A percentile compares a stretch with the other conserved stretches of the same genome.
These are phyloP conservation scores for Trapa incisa DNA, from an alignment of 345 rosid genomes.

Conservation along the genomic window DNA sequence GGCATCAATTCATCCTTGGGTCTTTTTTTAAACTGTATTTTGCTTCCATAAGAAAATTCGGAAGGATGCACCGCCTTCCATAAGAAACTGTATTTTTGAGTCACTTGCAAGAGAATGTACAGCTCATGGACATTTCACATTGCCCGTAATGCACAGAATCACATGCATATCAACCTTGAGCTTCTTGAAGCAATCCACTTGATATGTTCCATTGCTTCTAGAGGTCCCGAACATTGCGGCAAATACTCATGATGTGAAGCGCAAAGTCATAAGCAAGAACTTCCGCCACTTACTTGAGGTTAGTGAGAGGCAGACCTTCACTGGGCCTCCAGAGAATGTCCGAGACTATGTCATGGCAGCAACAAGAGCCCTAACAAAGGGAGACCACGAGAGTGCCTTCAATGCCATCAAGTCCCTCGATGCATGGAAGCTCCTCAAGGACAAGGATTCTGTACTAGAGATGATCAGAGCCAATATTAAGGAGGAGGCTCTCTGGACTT, in stretches of 20 bases:
- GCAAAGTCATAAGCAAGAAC: conserved; percentile 67
- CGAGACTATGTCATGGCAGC: conserved; percentile 89
- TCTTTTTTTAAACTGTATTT: not conserved
- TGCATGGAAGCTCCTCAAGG: conserved; percentile 64
- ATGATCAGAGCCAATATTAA: conserved; percentile 71
- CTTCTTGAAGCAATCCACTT: conserved; percentile 85
- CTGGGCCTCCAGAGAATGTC: conserved; percentile 76
- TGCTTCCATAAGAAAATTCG: not conserved
- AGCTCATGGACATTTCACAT: conserved; percentile 85
- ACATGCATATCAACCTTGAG: conserved; percentile 97
- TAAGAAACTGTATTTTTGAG: conserved; percentile 28
- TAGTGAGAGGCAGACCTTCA: conserved; percentile 76
- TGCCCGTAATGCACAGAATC: too few species aligned
- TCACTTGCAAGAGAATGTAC: conserved; percentile 81
- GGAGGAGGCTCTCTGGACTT: conserved; percentile 80
- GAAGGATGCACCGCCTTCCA: too few species aligned
- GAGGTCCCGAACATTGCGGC: conserved; percentile 95
- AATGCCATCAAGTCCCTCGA: conserved; percentile 60
- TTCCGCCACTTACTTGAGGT: conserved; percentile 65
- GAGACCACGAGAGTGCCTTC: conserved; percentile 58
- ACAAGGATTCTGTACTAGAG: conserved; percentile 42
- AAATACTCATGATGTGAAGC: conserved; percentile 41
- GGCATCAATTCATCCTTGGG: not conserved
- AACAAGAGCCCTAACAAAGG: conserved; percentile 60
- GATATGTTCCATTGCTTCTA: conserved; percentile 73